phyloP scores from a whole-genome alignment of 2,329 filamentous ascomycete genomes.

The Curvularia verruculosa region DNA sequence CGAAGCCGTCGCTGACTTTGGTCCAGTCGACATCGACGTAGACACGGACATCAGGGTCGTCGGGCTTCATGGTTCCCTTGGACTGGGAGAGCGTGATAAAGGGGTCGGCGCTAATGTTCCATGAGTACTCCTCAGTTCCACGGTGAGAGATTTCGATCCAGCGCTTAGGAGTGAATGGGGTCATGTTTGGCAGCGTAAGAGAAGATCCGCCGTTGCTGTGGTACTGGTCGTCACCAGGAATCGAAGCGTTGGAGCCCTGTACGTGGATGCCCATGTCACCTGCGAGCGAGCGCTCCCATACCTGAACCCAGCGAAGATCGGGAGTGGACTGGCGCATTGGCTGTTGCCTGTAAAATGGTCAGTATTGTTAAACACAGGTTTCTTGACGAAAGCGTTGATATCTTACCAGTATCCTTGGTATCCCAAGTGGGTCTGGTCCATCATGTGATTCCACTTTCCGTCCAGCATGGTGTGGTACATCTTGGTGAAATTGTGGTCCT shows the following conservation, averaged over 20 bases:
- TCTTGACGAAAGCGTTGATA: conserved; percentile 24
- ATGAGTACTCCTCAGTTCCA: conserved; percentile 40
- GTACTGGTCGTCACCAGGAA: conserved; percentile 70
- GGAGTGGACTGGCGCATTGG: conserved; percentile 73
- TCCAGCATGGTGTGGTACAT: conserved; percentile 45
- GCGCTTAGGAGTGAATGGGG: conserved; percentile 44
- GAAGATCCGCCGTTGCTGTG: conserved; percentile 56
- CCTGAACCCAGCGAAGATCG: conserved; percentile 65
- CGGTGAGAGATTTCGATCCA: conserved; percentile 48
- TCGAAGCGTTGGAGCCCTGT: conserved; percentile 69
- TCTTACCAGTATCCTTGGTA: conserved; percentile 50
- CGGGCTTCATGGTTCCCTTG: conserved; percentile 40
- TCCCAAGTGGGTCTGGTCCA: conserved; percentile 51
- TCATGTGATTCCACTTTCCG: conserved; percentile 51
- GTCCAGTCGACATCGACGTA: conserved; percentile 49
- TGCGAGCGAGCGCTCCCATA: conserved; percentile 62
- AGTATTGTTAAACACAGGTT: not conserved
- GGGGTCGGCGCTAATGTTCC: conserved; percentile 48
- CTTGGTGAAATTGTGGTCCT: conserved; percentile 45
- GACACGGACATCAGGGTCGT: conserved; percentile 42
- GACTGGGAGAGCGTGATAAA: conserved; percentile 45
- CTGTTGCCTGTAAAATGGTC: conserved; percentile 62
- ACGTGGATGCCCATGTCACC: conserved; percentile 69
- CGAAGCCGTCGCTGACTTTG: conserved; percentile 33
- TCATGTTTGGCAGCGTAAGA: conserved; percentile 39